A percentile compares a stretch with the other conserved stretches of the same genome.
These are phyloP conservation scores for Geotrichum klebahnii DNA, from an alignment of 1,139 yeast genomes.

Conservation along the genomic window DNA sequence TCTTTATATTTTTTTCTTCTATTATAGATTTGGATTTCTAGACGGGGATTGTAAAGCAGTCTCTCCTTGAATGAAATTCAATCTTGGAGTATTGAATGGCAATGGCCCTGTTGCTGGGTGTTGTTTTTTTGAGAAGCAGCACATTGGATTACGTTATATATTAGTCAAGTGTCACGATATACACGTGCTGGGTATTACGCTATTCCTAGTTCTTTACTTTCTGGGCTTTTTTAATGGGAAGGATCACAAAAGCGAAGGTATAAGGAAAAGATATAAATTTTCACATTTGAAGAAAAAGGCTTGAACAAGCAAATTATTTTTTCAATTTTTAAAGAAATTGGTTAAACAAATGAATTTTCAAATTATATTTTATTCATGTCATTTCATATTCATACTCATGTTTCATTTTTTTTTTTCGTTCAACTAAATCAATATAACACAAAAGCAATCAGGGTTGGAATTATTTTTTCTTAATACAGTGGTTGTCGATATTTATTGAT, in stretches of 20 bases:
- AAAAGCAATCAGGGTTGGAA: not conserved
- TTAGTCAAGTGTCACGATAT: slow-evolving; percentile 1
- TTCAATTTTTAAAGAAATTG: not conserved
- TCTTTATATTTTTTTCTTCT: not conserved
- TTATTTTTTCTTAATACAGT: too few relatives aligned
- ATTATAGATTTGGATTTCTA: not conserved
- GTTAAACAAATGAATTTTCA: not conserved
- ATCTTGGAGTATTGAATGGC: not conserved
- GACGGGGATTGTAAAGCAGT: not conserved
- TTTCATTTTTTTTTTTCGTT: too few relatives aligned
- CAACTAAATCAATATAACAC: not conserved
- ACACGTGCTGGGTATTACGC: not conserved
- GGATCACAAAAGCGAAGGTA: not conserved
- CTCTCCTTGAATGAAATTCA: slow-evolving; percentile 8
- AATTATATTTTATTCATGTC: not conserved
- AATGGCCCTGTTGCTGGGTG: slow-evolving; percentile 1
- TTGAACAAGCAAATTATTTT: not conserved
- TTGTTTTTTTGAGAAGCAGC: slow-evolving; percentile 1
- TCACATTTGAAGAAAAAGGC: not conserved
- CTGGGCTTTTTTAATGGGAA: too few relatives aligned
- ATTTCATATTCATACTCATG: not conserved
- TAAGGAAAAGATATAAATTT: not conserved
- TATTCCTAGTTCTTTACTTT: not conserved
- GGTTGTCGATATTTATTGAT: not conserved
- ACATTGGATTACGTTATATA: not conserved